A percentile compares a stretch with the other conserved stretches of the same genome.
These are phyloP conservation scores for Aspergillus floridensis DNA, from an alignment of 2,329 filamentous ascomycete species.

Conservation along the genomic window DNA sequence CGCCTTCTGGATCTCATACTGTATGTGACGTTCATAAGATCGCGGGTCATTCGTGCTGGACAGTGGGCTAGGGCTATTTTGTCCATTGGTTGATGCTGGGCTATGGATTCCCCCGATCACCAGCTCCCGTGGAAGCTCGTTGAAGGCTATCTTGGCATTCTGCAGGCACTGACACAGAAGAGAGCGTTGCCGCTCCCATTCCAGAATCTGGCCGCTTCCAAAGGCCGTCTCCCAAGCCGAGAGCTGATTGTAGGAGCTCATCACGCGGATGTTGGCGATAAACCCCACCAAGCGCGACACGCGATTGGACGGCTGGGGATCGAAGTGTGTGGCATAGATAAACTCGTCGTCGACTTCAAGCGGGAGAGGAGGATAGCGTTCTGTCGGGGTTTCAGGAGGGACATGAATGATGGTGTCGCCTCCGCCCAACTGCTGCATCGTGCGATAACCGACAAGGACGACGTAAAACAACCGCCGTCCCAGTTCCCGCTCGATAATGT, in stretches of 20 bases:
- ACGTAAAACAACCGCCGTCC: slow-evolving; percentile 73
- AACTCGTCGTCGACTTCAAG: slow-evolving; percentile 81
- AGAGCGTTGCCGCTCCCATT: slow-evolving; percentile 73
- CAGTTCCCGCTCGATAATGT: slow-evolving; percentile 47
- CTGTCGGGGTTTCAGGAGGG: slow-evolving; percentile 69
- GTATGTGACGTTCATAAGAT: slow-evolving; percentile 46
- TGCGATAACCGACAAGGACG: slow-evolving; percentile 71
- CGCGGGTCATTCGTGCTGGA: slow-evolving; percentile 42
- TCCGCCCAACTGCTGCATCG: slow-evolving; percentile 73
- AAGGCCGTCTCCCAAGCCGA: slow-evolving; percentile 80
- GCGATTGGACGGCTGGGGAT: slow-evolving; percentile 64
- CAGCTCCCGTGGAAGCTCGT: slow-evolving; percentile 67
- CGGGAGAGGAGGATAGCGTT: slow-evolving; percentile 76
- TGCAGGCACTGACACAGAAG: slow-evolving; percentile 69
- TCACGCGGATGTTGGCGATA: slow-evolving; percentile 74
- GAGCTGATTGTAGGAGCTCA: slow-evolving; percentile 74
- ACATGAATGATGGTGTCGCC: slow-evolving; percentile 70
- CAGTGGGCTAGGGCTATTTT: slow-evolving; percentile 48
- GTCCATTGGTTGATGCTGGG: slow-evolving; percentile 30
- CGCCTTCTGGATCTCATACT: slow-evolving; percentile 87
- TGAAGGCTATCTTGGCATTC: slow-evolving; percentile 66
- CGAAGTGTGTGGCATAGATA: slow-evolving; percentile 68
- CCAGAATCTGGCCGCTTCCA: slow-evolving; percentile 71
- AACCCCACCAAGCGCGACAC: slow-evolving; percentile 75
- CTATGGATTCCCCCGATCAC: slow-evolving; percentile 47